These are phyloP conservation scores for Testicularia cyperi DNA, from an alignment of 1,284 basidiomycete genomes.

Conservation along the genomic window DNA sequence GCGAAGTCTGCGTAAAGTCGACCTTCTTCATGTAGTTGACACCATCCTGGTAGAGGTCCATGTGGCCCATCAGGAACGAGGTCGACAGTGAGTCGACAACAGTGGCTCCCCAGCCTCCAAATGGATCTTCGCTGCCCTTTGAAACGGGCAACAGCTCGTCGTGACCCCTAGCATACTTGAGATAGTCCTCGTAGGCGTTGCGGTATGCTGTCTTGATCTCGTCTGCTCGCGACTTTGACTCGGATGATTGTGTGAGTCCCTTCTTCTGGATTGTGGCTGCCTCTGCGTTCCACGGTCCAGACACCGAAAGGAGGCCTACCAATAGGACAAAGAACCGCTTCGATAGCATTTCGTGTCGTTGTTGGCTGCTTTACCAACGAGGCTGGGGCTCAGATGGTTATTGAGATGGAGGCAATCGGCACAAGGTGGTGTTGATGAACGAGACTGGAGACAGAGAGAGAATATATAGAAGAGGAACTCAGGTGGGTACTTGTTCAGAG, in stretches of 20 bases:
- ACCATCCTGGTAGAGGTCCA: conserved; percentile 31
- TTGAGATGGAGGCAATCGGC: too few relatives aligned
- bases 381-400: too few relatives aligned
- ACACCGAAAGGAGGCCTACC: conserved; percentile 7
- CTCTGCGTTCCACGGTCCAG: neutral
- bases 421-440: too few relatives aligned
- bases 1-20: conserved; percentile 39
- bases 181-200: conserved; percentile 36
- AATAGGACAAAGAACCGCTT: conserved; percentile 7
- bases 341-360: conserved; percentile 25
- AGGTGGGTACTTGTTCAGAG: too few relatives aligned
- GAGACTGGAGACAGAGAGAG: too few relatives aligned
- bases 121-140: conserved; percentile 23
- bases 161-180: conserved; percentile 34
- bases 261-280: conserved; percentile 23
- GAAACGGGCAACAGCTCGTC: conserved; percentile 40
- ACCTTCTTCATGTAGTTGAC: conserved; percentile 26
- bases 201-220: conserved; percentile 38
- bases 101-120: conserved; percentile 53
- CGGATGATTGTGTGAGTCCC: conserved; percentile 11
- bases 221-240: conserved; percentile 25
- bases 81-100: conserved; percentile 50
- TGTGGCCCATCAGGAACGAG: conserved; percentile 47
- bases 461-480: too few relatives aligned
- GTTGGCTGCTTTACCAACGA: too few relatives aligned